Percentiles rank a stretch among this genome's conserved stretches.
These are phyloP conservation scores for Xenosphaeropsis pyriputrescens DNA, from an alignment of 2,329 filamentous ascomycete genomes.

Conservation along the genomic window DNA sequence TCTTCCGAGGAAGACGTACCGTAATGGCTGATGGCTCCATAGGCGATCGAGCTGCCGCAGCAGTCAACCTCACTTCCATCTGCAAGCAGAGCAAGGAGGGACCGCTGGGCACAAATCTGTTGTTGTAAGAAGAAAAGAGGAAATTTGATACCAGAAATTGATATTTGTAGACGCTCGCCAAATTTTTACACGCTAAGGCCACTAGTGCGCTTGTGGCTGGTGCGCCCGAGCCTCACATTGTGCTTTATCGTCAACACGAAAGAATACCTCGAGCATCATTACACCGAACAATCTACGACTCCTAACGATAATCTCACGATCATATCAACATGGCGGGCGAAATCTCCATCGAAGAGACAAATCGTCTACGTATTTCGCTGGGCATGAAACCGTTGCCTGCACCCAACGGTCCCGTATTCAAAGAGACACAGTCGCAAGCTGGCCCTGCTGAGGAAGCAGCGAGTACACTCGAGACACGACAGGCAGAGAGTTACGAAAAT, in stretches of 20 bases:
- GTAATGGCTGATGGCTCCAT: slow-evolving; percentile 56
- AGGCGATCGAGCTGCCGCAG: slow-evolving; percentile 72
- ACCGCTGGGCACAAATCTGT: slow-evolving; percentile 78
- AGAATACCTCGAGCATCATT: not conserved
- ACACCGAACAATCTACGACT: not conserved
- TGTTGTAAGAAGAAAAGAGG: slow-evolving; percentile 21
- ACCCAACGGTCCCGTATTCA: slow-evolving; percentile 45
- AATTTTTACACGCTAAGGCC: not conserved
- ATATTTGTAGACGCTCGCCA: slow-evolving; percentile 6
- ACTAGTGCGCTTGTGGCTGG: not conserved
- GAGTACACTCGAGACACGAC: slow-evolving; percentile 73
- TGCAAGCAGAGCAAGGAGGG: slow-evolving; percentile 55
- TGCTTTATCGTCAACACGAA: not conserved
- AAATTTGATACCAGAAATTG: slow-evolving; percentile 18
- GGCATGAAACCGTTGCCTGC: slow-evolving; percentile 84
- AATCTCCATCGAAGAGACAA: slow-evolving; percentile 81
- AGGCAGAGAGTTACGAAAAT: slow-evolving; percentile 61
- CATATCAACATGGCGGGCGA: slow-evolving; percentile 29
- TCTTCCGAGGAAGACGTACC: slow-evolving; percentile 12
- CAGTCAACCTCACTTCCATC: slow-evolving; percentile 51
- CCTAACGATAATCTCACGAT: not conserved
- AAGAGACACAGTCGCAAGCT: slow-evolving; percentile 21
- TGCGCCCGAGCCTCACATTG: no score
- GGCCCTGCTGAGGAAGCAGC: slow-evolving; percentile 45
- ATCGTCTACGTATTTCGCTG: slow-evolving; percentile 77